phyloP scores from a whole-genome alignment of 768 basidiomycete species.

The Myochromella boudieri region DNA sequence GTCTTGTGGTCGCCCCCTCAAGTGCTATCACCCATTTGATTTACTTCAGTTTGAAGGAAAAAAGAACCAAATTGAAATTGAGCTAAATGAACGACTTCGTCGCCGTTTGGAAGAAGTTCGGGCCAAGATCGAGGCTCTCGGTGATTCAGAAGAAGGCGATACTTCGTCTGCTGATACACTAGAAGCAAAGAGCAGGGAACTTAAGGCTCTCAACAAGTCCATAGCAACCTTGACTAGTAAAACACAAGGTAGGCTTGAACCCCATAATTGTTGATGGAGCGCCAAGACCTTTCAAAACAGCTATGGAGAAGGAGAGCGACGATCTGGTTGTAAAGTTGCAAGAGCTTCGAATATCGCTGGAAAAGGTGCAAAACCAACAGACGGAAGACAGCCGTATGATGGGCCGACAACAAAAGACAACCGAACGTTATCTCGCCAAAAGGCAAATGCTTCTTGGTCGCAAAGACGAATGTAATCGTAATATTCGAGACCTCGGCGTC shows the following conservation, averaged over 20 bases:
- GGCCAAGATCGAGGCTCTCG: conserved; percentile 72
- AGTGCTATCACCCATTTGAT: neutral
- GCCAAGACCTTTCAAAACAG: conserved; percentile 34
- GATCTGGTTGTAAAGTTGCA: conserved; percentile 62
- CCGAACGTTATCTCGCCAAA: conserved; percentile 93
- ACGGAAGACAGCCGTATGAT: conserved; percentile 84
- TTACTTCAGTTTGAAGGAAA: conserved; percentile 59
- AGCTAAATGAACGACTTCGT: conserved; percentile 85
- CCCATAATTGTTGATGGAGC: neutral
- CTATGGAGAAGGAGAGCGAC: conserved; percentile 73
- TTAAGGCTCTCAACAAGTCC: conserved; percentile 61
- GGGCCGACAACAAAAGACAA: conserved; percentile 91
- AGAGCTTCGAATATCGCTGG: conserved; percentile 62
- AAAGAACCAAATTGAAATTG: conserved; percentile 87
- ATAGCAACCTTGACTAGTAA: conserved; percentile 66
- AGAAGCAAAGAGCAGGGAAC: conserved; percentile 66
- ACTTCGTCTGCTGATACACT: conserved; percentile 64
- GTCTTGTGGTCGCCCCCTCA: neutral
- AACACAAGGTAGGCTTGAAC: conserved; percentile 49
- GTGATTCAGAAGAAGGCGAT: conserved; percentile 56
- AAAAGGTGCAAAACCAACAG: conserved; percentile 80
- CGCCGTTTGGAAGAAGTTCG: conserved; percentile 80
- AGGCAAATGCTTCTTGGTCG: conserved; percentile 79
- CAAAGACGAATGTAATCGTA: conserved; percentile 93
- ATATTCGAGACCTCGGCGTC: conserved; percentile 94